These are phyloP conservation scores for Trichoderma brevicompactum DNA, from an alignment of 2,329 filamentous ascomycete genomes.

Conservation along the genomic window DNA sequence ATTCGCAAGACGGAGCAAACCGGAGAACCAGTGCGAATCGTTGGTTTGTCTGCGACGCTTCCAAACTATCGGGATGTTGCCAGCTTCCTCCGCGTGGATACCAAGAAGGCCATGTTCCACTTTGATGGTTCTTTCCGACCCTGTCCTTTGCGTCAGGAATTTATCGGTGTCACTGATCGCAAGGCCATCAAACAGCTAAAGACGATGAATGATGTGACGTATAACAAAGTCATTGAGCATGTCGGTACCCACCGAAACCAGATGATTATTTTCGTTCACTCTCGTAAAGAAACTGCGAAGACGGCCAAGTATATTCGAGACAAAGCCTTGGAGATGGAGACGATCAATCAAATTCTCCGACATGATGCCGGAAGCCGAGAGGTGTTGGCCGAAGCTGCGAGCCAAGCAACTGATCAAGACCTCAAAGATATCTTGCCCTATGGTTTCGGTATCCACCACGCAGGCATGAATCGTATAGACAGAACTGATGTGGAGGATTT, in stretches of 20 bases:
- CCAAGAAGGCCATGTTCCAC: slow-evolving; percentile 85
- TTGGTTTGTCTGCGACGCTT: slow-evolving; percentile 91
- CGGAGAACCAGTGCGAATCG: slow-evolving; percentile 85
- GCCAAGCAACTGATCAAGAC: slow-evolving; percentile 80
- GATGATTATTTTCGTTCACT: slow-evolving; percentile 99
- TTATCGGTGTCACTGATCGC: slow-evolving; percentile 95
- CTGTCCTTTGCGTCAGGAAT: slow-evolving; percentile 94
- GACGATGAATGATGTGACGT: slow-evolving; percentile 99
- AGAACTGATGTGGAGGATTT: slow-evolving; percentile 93
- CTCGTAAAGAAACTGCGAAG: slow-evolving; percentile 96
- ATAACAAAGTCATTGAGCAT: slow-evolving; percentile 95
- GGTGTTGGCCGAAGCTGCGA: slow-evolving; percentile 82
- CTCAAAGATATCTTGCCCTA: slow-evolving; percentile 95
- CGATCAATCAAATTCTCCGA: slow-evolving; percentile 91
- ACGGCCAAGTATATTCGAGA: slow-evolving; percentile 95
- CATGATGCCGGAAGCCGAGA: slow-evolving; percentile 91
- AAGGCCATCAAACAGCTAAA: slow-evolving; percentile 99
- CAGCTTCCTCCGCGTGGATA: slow-evolving; percentile 89
- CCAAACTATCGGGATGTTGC: slow-evolving; percentile 97
- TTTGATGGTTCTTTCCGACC: slow-evolving; percentile 94
- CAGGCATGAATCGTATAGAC: slow-evolving; percentile 95
- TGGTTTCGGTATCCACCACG: slow-evolving; percentile 97
- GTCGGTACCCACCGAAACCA: slow-evolving; percentile 92
- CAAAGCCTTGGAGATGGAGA: slow-evolving; percentile 95
- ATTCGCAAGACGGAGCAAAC: slow-evolving; percentile 94